Evolutionary conservation across 1,139 yeast genomes (phyloP).

Genomic region (Pichia sp.): DNA sequence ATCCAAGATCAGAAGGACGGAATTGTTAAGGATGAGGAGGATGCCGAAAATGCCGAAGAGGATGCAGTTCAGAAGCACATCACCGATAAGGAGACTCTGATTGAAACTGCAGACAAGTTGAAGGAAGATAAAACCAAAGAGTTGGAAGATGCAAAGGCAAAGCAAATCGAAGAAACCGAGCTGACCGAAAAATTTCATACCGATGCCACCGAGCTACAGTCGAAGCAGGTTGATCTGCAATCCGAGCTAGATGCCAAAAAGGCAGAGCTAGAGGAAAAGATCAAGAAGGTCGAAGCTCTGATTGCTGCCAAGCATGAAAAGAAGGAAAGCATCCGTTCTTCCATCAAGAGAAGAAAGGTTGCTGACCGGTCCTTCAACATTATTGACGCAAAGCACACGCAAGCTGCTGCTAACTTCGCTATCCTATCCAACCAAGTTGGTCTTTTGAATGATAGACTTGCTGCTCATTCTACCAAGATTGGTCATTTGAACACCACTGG

Average conservation of each 20-base stretch:
- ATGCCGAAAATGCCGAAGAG: constrained; percentile 44
- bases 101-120: constrained; percentile 45
- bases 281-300: constrained; percentile 35
- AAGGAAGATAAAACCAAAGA: constrained; percentile 47
- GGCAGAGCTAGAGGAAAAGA: constrained; percentile 33
- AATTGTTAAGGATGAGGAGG: constrained; percentile 44
- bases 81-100: constrained; percentile 42
- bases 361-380: constrained; percentile 37
- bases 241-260: constrained; percentile 40
- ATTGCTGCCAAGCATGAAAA: constrained; percentile 41
- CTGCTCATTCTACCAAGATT: constrained; percentile 45
- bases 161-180: constrained; percentile 44
- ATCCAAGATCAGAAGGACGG: constrained; percentile 40
- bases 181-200: constrained; percentile 44
- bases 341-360: constrained; percentile 40
- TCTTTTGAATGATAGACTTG: constrained; percentile 40
- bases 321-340: constrained; percentile 36
- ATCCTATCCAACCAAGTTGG: constrained; percentile 44
- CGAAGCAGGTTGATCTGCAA: constrained; percentile 46
- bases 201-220: constrained; percentile 39
- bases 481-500: constrained; percentile 37
- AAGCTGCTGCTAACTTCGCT: constrained; percentile 39
- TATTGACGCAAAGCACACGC: constrained; percentile 36
- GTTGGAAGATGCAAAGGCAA: constrained; percentile 45
- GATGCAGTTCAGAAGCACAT: constrained; percentile 47